Evolutionary conservation across 2,329 filamentous ascomycete genomes (phyloP).

Genomic region (Botrytis byssoidea): DNA sequence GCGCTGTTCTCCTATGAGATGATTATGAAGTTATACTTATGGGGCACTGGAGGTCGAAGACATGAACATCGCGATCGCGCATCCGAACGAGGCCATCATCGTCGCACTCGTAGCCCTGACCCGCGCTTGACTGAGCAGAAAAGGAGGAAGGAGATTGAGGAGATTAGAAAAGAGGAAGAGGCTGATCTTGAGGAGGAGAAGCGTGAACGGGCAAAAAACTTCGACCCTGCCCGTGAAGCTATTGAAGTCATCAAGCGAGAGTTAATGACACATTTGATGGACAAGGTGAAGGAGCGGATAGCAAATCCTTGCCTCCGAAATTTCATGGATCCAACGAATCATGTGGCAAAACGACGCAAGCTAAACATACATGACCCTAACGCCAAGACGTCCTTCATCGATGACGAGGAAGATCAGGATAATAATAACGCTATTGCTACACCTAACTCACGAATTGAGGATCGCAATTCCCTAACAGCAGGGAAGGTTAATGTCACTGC

Average conservation of each 20-base stretch:
- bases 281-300: constrained; percentile 84
- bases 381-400: constrained; percentile 54
- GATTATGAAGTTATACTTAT: constrained; percentile 75
- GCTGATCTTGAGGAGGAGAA: constrained; percentile 88
- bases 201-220: constrained; percentile 77
- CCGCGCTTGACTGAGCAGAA: constrained; percentile 46
- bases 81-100: constrained; percentile 35
- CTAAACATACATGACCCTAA: constrained; percentile 73
- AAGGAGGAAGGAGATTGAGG: constrained; percentile 64
- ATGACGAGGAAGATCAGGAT: constrained; percentile 56
- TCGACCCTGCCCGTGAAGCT: constrained; percentile 87
- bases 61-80: constrained; percentile 23
- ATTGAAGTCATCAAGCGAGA: constrained; percentile 76
- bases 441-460: constrained; percentile 57
- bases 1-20: constrained; percentile 90
- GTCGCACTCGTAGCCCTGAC: constrained; percentile 46
- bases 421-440: constrained; percentile 64
- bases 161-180: constrained; percentile 69
- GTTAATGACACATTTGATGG: constrained; percentile 80
- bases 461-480: constrained; percentile 51
- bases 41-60: constrained; percentile 32
- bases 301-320: constrained; percentile 78
- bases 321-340: constrained; percentile 78
- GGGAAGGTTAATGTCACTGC: constrained; percentile 59
- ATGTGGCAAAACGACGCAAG: constrained; percentile 74